These are phyloP conservation scores for Picea sitchensis DNA, from an alignment of 75 land plant genomes.

Conservation along the genomic window DNA sequence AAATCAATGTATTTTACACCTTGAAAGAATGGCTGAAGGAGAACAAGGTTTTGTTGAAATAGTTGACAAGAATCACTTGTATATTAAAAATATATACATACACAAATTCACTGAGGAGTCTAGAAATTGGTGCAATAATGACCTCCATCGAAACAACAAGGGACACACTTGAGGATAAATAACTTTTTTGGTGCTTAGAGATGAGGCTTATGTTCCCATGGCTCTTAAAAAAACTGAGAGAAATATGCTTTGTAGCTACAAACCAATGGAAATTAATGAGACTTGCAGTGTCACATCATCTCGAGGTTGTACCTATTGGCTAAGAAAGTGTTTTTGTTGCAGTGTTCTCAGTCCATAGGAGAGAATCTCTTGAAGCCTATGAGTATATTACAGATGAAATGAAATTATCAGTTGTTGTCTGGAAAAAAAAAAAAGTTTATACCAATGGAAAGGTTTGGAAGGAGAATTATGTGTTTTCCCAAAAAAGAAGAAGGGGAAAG, in stretches of 20 bases:
- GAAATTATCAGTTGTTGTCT: conserved; percentile 87
- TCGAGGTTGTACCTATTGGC: conserved; percentile 71
- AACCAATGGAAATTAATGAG: conserved; percentile 41
- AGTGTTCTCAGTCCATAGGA: conserved; percentile 73
- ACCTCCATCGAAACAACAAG: conserved; percentile 88
- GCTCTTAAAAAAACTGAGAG: conserved; percentile 36
- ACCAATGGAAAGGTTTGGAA: conserved; percentile 90
- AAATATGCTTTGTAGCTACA: conserved; percentile 54
- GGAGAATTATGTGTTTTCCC: conserved; percentile 83
- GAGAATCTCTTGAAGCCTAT: conserved; percentile 78
- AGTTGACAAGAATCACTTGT: conserved; percentile 12
- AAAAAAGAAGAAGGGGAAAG: conserved; percentile 19
- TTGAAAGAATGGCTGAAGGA: no score
- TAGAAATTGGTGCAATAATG: conserved; percentile 73
- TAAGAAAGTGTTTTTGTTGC: conserved; percentile 88
- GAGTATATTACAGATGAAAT: conserved; percentile 81
- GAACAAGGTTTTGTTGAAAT: neutral
- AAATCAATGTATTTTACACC: no score
- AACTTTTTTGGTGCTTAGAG: conserved; percentile 66
- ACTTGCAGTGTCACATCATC: conserved; percentile 66
- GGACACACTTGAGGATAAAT: conserved; percentile 62
- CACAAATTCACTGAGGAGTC: conserved; percentile 49
- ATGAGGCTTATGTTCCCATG: no score
- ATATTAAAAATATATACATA: conserved; percentile 37
- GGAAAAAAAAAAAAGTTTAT: conserved; percentile 98